Evolutionary conservation across 1,139 yeast genomes (phyloP).

Genomic region (Yamadazyma dendronema): DNA sequence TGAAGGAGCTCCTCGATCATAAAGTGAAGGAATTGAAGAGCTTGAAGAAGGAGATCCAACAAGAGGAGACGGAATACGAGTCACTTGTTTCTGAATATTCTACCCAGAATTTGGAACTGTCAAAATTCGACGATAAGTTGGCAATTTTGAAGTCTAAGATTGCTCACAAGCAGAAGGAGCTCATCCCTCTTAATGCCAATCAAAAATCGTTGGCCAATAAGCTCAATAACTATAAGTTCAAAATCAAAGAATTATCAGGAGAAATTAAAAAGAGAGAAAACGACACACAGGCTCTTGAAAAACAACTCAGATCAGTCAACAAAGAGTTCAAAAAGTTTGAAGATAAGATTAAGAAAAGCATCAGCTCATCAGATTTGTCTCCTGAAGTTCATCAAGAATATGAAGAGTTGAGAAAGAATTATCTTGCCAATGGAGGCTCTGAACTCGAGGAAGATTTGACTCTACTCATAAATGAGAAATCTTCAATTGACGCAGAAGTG

Average conservation of each 20-base stretch:
- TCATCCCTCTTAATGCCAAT: constrained; percentile 59
- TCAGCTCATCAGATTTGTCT: constrained; percentile 37
- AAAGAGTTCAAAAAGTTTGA: constrained; percentile 44
- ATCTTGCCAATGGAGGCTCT: constrained; percentile 58
- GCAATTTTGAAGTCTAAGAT: constrained; percentile 37
- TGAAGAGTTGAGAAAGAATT: constrained; percentile 55
- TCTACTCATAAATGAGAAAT: constrained; percentile 44
- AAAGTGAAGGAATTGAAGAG: constrained; percentile 29
- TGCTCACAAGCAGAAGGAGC: constrained; percentile 45
- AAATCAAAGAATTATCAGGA: constrained; percentile 49
- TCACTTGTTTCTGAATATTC: constrained; percentile 44
- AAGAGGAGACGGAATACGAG: constrained; percentile 28
- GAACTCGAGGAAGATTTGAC: constrained; percentile 51
- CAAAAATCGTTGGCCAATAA: constrained; percentile 48
- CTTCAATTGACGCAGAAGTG: constrained; percentile 38
- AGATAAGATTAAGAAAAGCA: constrained; percentile 25
- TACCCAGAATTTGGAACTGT: constrained; percentile 41
- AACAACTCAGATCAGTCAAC: constrained; percentile 49
- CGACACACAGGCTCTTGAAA: constrained; percentile 39
- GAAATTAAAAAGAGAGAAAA: constrained; percentile 56
- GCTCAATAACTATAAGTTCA: constrained; percentile 46
- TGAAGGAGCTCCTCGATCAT: constrained; percentile 23
- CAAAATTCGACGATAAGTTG: constrained; percentile 40
- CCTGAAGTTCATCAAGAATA: constrained; percentile 60
- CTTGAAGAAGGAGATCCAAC: constrained; percentile 22